A percentile compares a stretch with the other conserved stretches of the same genome.
These are phyloP conservation scores for Excoecaria cochinchinensis DNA, from an alignment of 345 rosid genomes.

Conservation along the genomic window DNA sequence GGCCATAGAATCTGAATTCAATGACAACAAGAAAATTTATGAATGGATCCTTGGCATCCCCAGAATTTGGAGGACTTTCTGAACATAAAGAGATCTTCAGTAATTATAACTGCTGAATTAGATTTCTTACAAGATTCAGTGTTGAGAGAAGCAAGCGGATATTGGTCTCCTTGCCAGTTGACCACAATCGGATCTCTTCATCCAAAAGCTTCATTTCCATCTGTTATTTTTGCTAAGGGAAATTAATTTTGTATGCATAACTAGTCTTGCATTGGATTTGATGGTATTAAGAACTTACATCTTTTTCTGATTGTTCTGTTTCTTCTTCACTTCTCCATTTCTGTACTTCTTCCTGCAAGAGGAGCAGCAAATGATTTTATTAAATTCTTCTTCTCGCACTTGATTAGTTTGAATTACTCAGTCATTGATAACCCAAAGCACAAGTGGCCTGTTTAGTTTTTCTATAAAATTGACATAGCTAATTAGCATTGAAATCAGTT, in stretches of 20 bases:
- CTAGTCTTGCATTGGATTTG: not conserved
- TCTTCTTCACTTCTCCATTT: conserved; percentile 45
- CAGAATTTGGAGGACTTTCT: not conserved
- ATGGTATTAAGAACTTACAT: conserved; percentile 28
- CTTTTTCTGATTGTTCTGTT: conserved; percentile 30
- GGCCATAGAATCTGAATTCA: conserved; percentile 71
- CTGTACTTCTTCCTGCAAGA: conserved; percentile 43
- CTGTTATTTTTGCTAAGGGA: conserved; percentile 34
- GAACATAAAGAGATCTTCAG: not conserved
- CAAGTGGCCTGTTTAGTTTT: too few species aligned
- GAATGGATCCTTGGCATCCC: not conserved
- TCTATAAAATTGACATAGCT: too few species aligned
- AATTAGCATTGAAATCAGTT: too few species aligned
- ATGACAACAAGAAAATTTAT: not conserved
- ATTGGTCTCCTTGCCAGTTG: conserved; percentile 71
- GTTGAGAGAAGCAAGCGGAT: conserved; percentile 75
- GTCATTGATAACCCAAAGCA: not conserved
- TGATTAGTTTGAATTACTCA: not conserved
- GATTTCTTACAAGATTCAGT: conserved; percentile 58
- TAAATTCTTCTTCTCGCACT: not conserved
- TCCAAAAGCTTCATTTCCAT: conserved; percentile 54
- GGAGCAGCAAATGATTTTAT: not conserved
- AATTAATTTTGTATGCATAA: not conserved
- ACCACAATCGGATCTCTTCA: conserved; percentile 68
- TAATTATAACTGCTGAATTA: not conserved